phyloP scores from a whole-genome alignment of 257 asterid genomes.

The Oldenlandia corymbosa region DNA sequence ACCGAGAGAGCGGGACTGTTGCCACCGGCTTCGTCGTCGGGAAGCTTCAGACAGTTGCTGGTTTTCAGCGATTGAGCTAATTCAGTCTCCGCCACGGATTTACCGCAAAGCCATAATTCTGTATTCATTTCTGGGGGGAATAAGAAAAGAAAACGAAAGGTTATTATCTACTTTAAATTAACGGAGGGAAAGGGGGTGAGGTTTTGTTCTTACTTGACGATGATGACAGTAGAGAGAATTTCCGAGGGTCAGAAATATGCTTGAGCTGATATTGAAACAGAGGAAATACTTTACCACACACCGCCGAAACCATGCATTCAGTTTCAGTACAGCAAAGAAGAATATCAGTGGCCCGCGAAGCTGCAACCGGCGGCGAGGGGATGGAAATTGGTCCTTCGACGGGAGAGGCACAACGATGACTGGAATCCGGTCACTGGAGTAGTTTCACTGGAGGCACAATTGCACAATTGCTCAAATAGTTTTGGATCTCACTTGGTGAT shows the following conservation, averaged over 20 bases:
- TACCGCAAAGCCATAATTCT: conserved; percentile 8
- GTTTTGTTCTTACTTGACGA: background rate
- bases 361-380: no score
- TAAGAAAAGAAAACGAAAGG: background rate
- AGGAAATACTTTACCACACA: background rate
- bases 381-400: no score
- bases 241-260: background rate
- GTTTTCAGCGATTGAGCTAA: conserved; percentile 47
- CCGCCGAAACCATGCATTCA: background rate
- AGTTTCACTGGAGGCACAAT: no score
- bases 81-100: background rate
- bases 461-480: no score
- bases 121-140: conserved; percentile 53
- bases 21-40: no score
- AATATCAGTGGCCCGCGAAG: no score
- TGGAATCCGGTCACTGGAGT: no score
- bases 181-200: background rate
- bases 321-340: background rate
- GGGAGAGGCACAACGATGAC: no score
- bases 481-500: no score
- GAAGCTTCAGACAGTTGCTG: conserved; percentile 41
- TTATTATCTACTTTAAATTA: no score
- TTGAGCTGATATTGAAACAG: background rate
- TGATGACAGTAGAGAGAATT: background rate
- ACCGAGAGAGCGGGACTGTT: conserved; percentile 34